Evolutionary conservation across 2,329 filamentous ascomycete species (phyloP), one percentile per base, ranked within the genome.

Genomic region (Myotisia sp.): DNA sequence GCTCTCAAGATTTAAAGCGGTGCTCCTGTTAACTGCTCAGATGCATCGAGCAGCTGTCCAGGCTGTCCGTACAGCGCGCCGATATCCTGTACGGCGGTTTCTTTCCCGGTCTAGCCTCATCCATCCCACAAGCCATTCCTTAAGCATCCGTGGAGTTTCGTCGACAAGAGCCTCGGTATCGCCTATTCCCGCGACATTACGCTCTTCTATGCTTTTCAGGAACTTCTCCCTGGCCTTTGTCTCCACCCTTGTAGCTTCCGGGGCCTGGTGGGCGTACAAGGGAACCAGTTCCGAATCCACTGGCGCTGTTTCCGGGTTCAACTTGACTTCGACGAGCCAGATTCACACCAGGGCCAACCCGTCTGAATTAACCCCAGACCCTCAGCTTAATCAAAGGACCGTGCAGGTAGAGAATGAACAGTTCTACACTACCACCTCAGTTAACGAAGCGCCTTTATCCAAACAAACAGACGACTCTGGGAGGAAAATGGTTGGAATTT

Each of bases 361-460:
- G 7, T 19, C 38, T 5, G 35, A 41, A 4, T 5, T 31, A 31
- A 18, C 43, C 29, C 51, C 56, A 39, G 49, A 52, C 9, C 6
- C 8, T 9, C 24, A 19, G 21, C 16, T 23, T 23, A 14, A 14
- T 3, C 55, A 60, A 39, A 53, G 55, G 21, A 54, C 60, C 7
- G 68, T 95, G 16, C 76, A 94, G 26, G 82, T 98, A 34, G 84
- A 87, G 40, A 79, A 86, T 50, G 84, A 92, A 53, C 78, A 92
- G 55, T 72, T 98, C 32, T 87, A 86, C 52, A 90, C 87, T 7
- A 81, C 82, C 16, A 81, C 82, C 6, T 77, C 94, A 42, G 75
- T 84, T 12, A 83, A 81, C 39, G 81, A 92, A 49, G 80, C 76
- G 5, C 85, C 87, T 13, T 74, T 98, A 40, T 81, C 80, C 29